These are phyloP conservation scores for Trichocladium uniseriatum DNA, from an alignment of 495 filamentous ascomycete genomes.

Conservation along the genomic window DNA sequence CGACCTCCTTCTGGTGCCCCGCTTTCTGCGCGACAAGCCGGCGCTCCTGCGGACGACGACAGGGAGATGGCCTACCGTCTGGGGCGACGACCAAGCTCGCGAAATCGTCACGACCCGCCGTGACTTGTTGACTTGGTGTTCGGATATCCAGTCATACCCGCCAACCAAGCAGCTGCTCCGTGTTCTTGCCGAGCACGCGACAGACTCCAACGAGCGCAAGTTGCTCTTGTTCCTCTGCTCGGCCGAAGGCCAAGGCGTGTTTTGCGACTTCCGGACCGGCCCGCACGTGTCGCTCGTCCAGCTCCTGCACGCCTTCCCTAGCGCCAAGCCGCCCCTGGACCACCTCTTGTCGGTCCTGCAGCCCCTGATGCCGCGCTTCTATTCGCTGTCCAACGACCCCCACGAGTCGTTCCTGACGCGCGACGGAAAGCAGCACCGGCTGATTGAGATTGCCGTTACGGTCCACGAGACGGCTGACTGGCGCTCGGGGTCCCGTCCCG, in stretches of 20 bases:
- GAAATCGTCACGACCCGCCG: constrained; percentile 79
- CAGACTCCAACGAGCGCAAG: constrained; percentile 72
- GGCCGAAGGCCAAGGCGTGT: constrained; percentile 84
- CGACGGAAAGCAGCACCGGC: constrained; percentile 61
- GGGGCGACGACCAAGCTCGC: constrained; percentile 82
- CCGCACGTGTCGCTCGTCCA: constrained; percentile 77
- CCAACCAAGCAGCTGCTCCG: constrained; percentile 85
- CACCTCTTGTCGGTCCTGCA: constrained; percentile 71
- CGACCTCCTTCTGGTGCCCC: constrained; percentile 66
- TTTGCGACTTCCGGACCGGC: constrained; percentile 90
- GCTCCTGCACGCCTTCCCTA: constrained; percentile 85
- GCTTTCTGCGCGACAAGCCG: constrained; percentile 69
- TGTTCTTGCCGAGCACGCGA: constrained; percentile 74
- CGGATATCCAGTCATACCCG: constrained; percentile 83
- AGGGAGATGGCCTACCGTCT: constrained; percentile 94
- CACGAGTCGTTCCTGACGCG: constrained; percentile 64
- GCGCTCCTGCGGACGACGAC: constrained; percentile 64
- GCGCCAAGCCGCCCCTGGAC: constrained; percentile 74
- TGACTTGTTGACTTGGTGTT: constrained; percentile 89
- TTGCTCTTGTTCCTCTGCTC: constrained; percentile 77
- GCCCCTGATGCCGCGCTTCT: constrained; percentile 92
- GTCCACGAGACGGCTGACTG: constrained; percentile 82
- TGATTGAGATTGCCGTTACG: constrained; percentile 91
- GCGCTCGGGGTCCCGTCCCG: constrained; percentile 57
- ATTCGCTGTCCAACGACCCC: constrained; percentile 93